Conservation (phyloP, 352 stramenopile genomes). For the Globisporangium uncinulatum region DNA sequence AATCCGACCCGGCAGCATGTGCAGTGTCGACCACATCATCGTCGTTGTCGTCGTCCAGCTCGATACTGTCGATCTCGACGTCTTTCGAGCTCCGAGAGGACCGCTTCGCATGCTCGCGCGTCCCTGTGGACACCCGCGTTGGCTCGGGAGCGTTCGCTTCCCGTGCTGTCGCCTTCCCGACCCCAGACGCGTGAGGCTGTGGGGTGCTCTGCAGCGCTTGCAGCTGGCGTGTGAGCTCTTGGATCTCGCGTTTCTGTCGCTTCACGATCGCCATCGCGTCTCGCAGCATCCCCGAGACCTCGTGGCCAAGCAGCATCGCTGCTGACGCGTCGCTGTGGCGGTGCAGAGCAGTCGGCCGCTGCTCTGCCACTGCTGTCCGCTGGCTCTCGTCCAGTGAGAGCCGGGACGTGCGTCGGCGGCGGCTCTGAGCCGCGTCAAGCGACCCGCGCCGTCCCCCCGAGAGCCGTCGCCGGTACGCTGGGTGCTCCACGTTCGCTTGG, state of each 20-base stretch:
- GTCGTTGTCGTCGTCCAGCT: neutral
- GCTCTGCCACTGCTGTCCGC: constrained; percentile 12
- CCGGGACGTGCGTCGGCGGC: constrained; percentile 13
- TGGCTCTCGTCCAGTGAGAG: constrained; percentile 12
- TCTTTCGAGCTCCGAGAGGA: neutral
- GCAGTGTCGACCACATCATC: neutral
- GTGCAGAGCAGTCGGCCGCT: neutral
- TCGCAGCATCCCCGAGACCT: constrained; percentile 54
- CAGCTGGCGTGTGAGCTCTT: constrained; percentile 36
- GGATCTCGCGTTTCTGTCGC: constrained; percentile 71
- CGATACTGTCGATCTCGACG: constrained; percentile 3
- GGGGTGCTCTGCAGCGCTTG: constrained; percentile 8
- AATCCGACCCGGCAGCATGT: neutral
- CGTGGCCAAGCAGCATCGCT: constrained; percentile 21
- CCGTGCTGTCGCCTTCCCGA: neutral
- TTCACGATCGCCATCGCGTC: constrained; percentile 63
- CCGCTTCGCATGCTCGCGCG: neutral
- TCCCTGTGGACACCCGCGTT: too few species aligned
- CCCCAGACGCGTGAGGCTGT: neutral
- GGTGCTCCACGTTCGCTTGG: constrained; percentile 20
- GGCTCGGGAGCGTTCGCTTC: neutral
- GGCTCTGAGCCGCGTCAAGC: constrained; percentile 24
- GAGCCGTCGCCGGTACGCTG: constrained; percentile 5
- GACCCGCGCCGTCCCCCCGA: constrained; percentile 11
- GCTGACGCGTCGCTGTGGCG: constrained; percentile 20